Base-by-base conservation (phyloP, 129 eudicot genomes). In the Lactuca sativa region DNA sequence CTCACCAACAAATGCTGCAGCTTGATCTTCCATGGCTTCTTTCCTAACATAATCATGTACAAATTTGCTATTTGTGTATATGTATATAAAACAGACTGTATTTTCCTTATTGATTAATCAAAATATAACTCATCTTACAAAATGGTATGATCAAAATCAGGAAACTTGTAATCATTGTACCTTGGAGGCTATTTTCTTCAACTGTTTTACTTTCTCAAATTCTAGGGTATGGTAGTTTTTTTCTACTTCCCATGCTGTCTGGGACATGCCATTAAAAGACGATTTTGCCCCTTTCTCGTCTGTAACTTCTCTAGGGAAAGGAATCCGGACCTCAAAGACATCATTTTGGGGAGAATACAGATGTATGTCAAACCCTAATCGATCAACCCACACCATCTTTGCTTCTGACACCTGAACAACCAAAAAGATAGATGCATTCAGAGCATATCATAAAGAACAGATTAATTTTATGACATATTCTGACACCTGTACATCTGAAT, bases 231-330 rank as follows among this genome's bases (percentile, higher is more conserved):
- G 83, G 76, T 82, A 83, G 69, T 83, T 83, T 83, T 80, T 93
- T 81, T 93, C 97, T 34, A 93, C 95, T 71, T 93, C 97, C 98
- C 98, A 93, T 6, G 98, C 98, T 43, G 80, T 80, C 61, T 93
- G 98, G 67, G 97, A 83, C 98, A 93, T 93, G 57, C 95, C 86
- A 69, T 93, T 93, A 71, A 93, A 90, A 63, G 95, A 79, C 36
- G 97, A 93, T 67, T 87, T 93, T 34, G 88, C 98, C 21, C 88
- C 95, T 81, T 89, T 89, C 81, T 89, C 88, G 17, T 87, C 90
- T 14, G 90, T 74, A 44, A 93, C 97, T 85, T 93, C 95, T 75
- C 97, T 82, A 12, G 97, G 98, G 80, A 93, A 93, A 71, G 98
- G 97, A 69, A 93, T 90, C 56, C 98, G 81, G 59, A 83, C 88